Base-by-base conservation (phyloP, 306 rosid genomes). In the Prunus campanulata region DNA sequence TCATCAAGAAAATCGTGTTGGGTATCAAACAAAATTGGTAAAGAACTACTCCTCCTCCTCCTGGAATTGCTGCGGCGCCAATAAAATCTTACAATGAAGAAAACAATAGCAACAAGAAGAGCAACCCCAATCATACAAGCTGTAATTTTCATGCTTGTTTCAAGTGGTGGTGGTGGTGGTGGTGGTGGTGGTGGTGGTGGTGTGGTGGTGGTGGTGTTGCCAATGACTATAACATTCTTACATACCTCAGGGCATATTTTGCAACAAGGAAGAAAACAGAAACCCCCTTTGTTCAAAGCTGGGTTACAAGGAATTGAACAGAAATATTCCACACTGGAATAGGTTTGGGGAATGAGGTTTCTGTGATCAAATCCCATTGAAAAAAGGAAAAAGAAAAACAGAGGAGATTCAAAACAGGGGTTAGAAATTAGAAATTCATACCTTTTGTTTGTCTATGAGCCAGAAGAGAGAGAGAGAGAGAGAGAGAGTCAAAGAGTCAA, bases 1-100 rank as follows among this genome's bases (percentile, higher is more conserved):
- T 80, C 89, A 55, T 86, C 88, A 14, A 71, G 55, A 69, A 66
- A 48, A 63, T 80, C 87, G 32, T 79, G 82, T 16, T 68, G 77
- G 22, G 83, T 20, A 68, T 80, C 74, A 80, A 88, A 83, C 79
- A 89, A 30, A 49, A 86, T 73, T 0, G 89, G 86, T 32, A 30
- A 30, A 30, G 46, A 13, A 0, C 77, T 0, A 62, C 61, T 65
- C 52, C 79, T 78, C 61, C 65, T 71, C 63, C 71, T 27, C 10
- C 44, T 39, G 44, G 30, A 49, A 67, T 55, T 20, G 10, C 67
- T 64, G 57, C 89, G 78, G 56, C 87, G 77, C 48, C 87, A 35
- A 3, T 83, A 71, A 24, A 20, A 50, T 30, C 56, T 65, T 80
- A 79, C 8, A 42, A 86, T 25, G 10, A 70, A 19, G 55, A 32